Evolutionary conservation across 2,329 filamentous ascomycete species (phyloP).

Genomic region (Fusarium penzigii): DNA sequence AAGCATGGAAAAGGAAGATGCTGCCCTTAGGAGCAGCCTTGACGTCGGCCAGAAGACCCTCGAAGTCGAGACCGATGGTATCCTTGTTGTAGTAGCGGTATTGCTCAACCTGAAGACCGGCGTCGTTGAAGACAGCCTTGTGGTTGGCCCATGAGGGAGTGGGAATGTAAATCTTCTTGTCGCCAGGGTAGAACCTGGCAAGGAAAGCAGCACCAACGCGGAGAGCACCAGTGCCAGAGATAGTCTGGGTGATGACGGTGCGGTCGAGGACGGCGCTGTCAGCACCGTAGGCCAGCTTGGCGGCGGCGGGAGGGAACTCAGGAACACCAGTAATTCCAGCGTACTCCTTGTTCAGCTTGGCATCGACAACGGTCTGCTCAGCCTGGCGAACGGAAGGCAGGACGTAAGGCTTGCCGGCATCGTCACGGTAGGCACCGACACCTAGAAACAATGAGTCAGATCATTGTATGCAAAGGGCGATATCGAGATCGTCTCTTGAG

Average conservation of each 20-base stretch:
- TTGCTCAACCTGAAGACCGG: slow-evolving; percentile 85
- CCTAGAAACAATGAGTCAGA: slow-evolving; percentile 48
- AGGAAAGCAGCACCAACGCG: slow-evolving; percentile 95
- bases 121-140: slow-evolving; percentile 92
- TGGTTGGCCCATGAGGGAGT: slow-evolving; percentile 98
- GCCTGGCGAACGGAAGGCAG: slow-evolving; percentile 89
- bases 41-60: slow-evolving; percentile 88
- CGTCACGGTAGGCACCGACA: slow-evolving; percentile 97
- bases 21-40: slow-evolving; percentile 84
- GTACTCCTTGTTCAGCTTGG: slow-evolving; percentile 92
- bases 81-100: slow-evolving; percentile 99
- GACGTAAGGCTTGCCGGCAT: slow-evolving; percentile 96
- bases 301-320: slow-evolving; percentile 89
- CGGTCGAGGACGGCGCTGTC: slow-evolving; percentile 76
- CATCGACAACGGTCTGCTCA: slow-evolving; percentile 80
- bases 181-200: slow-evolving; percentile 83
- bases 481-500: not conserved
- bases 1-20: slow-evolving; percentile 93
- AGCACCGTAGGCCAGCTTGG: slow-evolving; percentile 84
- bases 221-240: slow-evolving; percentile 95
- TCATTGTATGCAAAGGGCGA: slow-evolving; percentile 13
- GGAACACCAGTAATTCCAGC: slow-evolving; percentile 96
- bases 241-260: slow-evolving; percentile 92
- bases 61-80: slow-evolving; percentile 96
- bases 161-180: slow-evolving; percentile 96